Evolutionary conservation across 2,329 filamentous ascomycete species (phyloP).

Genomic region (Pseudocercospora vitis): DNA sequence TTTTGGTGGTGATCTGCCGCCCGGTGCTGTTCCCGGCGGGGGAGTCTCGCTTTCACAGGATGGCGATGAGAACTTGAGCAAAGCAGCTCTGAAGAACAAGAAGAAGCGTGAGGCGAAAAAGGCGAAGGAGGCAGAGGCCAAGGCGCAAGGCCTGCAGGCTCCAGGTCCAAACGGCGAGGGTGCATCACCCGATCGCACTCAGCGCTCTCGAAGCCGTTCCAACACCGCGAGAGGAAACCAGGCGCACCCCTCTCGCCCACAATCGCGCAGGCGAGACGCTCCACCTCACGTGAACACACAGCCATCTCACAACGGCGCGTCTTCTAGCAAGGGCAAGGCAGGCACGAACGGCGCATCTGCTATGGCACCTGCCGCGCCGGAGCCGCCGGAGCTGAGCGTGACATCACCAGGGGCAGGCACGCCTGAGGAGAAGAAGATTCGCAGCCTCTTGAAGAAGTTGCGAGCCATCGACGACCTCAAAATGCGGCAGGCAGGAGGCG

Average conservation of each 20-base stretch:
- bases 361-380: slow-evolving; percentile 11
- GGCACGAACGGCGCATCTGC: slow-evolving; percentile 20
- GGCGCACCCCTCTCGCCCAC: slow-evolving; percentile 28
- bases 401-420: slow-evolving; percentile 59
- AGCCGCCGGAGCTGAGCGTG: slow-evolving; percentile 52
- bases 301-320: background rate
- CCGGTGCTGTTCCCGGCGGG: slow-evolving; percentile 68
- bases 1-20: slow-evolving; percentile 54
- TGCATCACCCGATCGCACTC: slow-evolving; percentile 28
- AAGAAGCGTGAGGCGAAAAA: slow-evolving; percentile 97
- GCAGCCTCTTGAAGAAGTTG: slow-evolving; percentile 93
- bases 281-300: slow-evolving; percentile 35
- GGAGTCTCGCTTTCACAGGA: slow-evolving; percentile 65
- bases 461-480: slow-evolving; percentile 96
- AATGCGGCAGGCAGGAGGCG: slow-evolving; percentile 89
- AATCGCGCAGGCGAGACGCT: slow-evolving; percentile 31
- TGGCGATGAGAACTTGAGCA: slow-evolving; percentile 73
- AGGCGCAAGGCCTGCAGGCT: slow-evolving; percentile 48
- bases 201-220: slow-evolving; percentile 37
- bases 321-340: slow-evolving; percentile 39
- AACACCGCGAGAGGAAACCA: slow-evolving; percentile 25
- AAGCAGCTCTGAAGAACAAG: slow-evolving; percentile 91
- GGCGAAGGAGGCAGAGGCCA: slow-evolving; percentile 73
- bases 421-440: slow-evolving; percentile 90
- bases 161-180: slow-evolving; percentile 48